Conservation (phyloP, 75 land plant genomes). For the Cryptomeria japonica region DNA sequence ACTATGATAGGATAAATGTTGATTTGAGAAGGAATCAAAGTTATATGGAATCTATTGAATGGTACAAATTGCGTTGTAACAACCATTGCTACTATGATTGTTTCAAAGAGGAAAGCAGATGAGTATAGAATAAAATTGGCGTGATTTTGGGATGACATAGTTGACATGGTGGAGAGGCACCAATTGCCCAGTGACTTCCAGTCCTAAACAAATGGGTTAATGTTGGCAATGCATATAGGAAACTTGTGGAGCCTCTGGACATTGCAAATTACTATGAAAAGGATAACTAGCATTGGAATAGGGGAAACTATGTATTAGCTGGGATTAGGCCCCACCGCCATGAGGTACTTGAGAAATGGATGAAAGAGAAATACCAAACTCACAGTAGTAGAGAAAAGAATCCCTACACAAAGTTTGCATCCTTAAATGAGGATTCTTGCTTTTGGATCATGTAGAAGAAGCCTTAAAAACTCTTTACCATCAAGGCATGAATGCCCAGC, state of each 20-base stretch:
- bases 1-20: not conserved
- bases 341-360: slow-evolving; percentile 11
- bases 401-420: slow-evolving; percentile 1
- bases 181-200: too few species aligned
- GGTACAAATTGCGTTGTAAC: not conserved
- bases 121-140: not conserved
- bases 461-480: not conserved
- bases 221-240: slow-evolving; percentile 9
- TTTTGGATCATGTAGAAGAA: slow-evolving; percentile 8
- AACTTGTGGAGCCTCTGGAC: slow-evolving; percentile 23
- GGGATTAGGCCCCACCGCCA: slow-evolving; percentile 2
- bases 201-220: slow-evolving; percentile 12
- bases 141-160: too few species aligned
- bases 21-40: not conserved
- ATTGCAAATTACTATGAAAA: not conserved
- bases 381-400: not conserved
- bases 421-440: not conserved
- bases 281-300: not conserved
- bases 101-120: not conserved
- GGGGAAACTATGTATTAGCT: not conserved
- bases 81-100: not conserved
- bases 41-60: not conserved
- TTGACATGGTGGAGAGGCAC: too few species aligned
- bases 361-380: not conserved
- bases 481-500: not conserved